These are phyloP conservation scores for Exophiala sp. DNA, from an alignment of 2,329 filamentous ascomycete genomes.

Conservation along the genomic window DNA sequence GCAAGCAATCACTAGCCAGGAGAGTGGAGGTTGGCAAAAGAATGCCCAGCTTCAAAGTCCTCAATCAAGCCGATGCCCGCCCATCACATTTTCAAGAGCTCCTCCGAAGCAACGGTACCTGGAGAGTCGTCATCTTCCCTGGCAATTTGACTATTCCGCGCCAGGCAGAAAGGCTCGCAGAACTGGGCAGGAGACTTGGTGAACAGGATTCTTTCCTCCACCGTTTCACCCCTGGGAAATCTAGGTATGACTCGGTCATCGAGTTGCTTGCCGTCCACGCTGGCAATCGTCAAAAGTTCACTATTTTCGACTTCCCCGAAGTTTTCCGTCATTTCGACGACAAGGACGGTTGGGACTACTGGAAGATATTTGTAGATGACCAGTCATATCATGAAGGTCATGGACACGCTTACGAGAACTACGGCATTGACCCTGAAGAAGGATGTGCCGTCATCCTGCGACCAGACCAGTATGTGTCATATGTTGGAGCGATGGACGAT, in stretches of 20 bases:
- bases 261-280: constrained; percentile 59
- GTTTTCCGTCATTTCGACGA: constrained; percentile 46
- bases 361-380: constrained; percentile 53
- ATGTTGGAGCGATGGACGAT: constrained; percentile 23
- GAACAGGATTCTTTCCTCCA: constrained; percentile 39
- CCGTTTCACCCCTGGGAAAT: constrained; percentile 38
- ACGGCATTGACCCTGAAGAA: constrained; percentile 50
- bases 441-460: constrained; percentile 57
- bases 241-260: constrained; percentile 46
- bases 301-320: constrained; percentile 49
- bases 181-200: constrained; percentile 44
- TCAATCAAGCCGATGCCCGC: constrained; percentile 36
- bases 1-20: constrained; percentile 17
- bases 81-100: constrained; percentile 38
- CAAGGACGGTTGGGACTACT: constrained; percentile 51
- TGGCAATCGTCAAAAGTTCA: constrained; percentile 45
- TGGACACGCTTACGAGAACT: constrained; percentile 46
- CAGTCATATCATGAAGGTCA: constrained; percentile 50
- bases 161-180: constrained; percentile 44
- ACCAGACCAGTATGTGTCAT: constrained; percentile 61
- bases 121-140: constrained; percentile 49
- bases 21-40: constrained; percentile 35
- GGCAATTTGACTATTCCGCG: constrained; percentile 47
- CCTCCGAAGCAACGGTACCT: constrained; percentile 36
- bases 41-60: constrained; percentile 34